A percentile compares a stretch with the other conserved stretches of the same genome.
phyloP scores from a whole-genome alignment of 495 filamentous ascomycete species.

The Neurospora tetrasperma region DNA sequence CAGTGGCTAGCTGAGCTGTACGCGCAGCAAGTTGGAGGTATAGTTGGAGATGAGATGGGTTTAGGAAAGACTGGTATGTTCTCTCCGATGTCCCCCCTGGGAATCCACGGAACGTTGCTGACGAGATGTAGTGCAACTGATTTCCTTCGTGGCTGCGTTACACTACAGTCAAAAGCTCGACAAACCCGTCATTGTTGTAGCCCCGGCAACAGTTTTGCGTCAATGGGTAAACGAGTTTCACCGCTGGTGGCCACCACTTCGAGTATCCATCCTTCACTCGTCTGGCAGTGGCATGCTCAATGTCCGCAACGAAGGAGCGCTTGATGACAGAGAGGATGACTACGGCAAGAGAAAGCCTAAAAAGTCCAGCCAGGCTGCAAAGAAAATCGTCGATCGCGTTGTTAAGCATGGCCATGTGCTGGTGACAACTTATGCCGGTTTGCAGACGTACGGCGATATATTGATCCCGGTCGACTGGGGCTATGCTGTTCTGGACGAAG shows the following conservation, averaged over 20 bases:
- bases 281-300: conserved; percentile 96
- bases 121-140: conserved; percentile 53
- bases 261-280: conserved; percentile 88
- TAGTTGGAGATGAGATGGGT: conserved; percentile 97
- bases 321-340: conserved; percentile 55
- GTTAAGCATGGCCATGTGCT: conserved; percentile 83
- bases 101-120: neutral
- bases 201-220: conserved; percentile 85
- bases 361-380: conserved; percentile 50
- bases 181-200: conserved; percentile 80
- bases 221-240: conserved; percentile 99
- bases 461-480: conserved; percentile 79
- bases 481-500: conserved; percentile 91
- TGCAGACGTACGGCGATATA: conserved; percentile 74
- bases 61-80: conserved; percentile 66
- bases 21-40: conserved; percentile 78
- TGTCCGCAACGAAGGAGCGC: conserved; percentile 52
- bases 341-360: conserved; percentile 28
- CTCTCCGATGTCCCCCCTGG: neutral
- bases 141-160: conserved; percentile 80
- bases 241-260: conserved; percentile 90
- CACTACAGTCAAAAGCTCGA: conserved; percentile 79
- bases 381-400: conserved; percentile 71
- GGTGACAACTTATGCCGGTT: conserved; percentile 86
- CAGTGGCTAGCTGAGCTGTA: conserved; percentile 96